Evolutionary conservation across 257 asterid genomes (phyloP).

Genomic region (Solanum dulcamara): DNA sequence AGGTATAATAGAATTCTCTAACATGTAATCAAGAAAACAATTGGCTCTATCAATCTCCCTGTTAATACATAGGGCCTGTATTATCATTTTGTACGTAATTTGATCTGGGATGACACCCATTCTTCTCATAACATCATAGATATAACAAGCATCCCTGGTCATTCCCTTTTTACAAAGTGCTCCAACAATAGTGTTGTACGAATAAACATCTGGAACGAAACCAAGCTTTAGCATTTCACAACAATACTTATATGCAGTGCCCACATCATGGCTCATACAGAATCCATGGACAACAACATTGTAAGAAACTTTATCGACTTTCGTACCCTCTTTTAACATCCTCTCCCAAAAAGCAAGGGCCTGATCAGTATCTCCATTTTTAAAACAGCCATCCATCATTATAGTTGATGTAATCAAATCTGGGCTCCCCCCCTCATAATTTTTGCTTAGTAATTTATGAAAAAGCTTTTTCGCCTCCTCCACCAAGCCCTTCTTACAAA

Average conservation of each 20-base stretch:
- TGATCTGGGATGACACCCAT: constrained; percentile 66
- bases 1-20: constrained; percentile 39
- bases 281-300: constrained; percentile 63
- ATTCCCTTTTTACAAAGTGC: constrained; percentile 56
- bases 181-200: constrained; percentile 61
- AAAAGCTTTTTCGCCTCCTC: constrained; percentile 44
- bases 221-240: constrained; percentile 65
- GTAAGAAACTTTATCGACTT: constrained; percentile 52
- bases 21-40: constrained; percentile 40
- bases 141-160: constrained; percentile 58
- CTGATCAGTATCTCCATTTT: constrained; percentile 39
- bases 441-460: constrained; percentile 39
- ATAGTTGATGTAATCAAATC: constrained; percentile 55
- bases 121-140: constrained; percentile 48
- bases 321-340: constrained; percentile 19
- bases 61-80: constrained; percentile 48
- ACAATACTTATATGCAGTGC: constrained; percentile 27
- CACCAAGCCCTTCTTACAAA: constrained; percentile 54
- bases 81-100: constrained; percentile 59
- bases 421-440: constrained; percentile 14
- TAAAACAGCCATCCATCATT: constrained; percentile 65
- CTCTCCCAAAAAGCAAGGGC: constrained; percentile 52
- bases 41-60: constrained; percentile 45
- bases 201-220: constrained; percentile 45
- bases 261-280: constrained; percentile 38